Evolutionary conservation across 2,329 filamentous ascomycete genomes (phyloP).

Genomic region (Fusarium oxysporum): DNA sequence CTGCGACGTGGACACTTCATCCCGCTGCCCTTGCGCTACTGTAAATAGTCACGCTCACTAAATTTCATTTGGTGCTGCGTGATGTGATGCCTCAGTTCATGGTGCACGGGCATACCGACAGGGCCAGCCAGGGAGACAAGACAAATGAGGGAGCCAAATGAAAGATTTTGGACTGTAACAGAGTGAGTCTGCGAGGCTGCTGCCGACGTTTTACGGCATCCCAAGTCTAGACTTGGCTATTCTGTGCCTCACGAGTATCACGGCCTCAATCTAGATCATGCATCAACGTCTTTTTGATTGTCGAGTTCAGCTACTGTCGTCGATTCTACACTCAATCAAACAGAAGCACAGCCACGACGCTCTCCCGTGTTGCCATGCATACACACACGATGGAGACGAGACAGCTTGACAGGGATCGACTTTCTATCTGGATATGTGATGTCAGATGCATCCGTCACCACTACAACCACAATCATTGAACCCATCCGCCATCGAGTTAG

Average conservation of each 20-base stretch:
- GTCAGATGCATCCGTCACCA: conserved; percentile 30
- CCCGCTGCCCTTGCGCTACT: conserved; percentile 17
- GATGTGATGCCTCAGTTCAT: conserved; percentile 16
- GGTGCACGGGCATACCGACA: conserved; percentile 3
- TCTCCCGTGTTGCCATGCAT: conserved; percentile 11
- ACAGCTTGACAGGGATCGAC: conserved; percentile 37
- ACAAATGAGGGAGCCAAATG: conserved; percentile 1
- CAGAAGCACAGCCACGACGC: conserved; percentile 33
- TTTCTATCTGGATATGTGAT: conserved; percentile 16
- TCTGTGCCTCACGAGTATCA: conserved; percentile 8
- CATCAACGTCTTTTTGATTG: conserved; percentile 2
- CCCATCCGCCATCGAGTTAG: not conserved
- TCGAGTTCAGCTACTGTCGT: conserved; percentile 26
- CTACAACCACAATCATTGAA: not conserved
- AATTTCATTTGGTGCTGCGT: conserved; percentile 15
- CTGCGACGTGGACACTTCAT: conserved; percentile 9
- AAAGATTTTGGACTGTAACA: not conserved
- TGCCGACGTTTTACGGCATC: conserved; percentile 1
- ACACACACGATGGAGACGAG: conserved; percentile 23
- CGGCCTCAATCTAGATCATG: conserved; percentile 11
- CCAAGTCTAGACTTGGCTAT: conserved; percentile 17
- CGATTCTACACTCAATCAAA: conserved; percentile 6
- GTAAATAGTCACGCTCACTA: conserved; percentile 37
- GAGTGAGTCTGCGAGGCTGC: conserved; percentile 5
- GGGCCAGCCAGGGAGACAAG: not conserved